phyloP scores from a whole-genome alignment of 2,329 filamentous ascomycete species.

The Neofusicoccum laricinum region DNA sequence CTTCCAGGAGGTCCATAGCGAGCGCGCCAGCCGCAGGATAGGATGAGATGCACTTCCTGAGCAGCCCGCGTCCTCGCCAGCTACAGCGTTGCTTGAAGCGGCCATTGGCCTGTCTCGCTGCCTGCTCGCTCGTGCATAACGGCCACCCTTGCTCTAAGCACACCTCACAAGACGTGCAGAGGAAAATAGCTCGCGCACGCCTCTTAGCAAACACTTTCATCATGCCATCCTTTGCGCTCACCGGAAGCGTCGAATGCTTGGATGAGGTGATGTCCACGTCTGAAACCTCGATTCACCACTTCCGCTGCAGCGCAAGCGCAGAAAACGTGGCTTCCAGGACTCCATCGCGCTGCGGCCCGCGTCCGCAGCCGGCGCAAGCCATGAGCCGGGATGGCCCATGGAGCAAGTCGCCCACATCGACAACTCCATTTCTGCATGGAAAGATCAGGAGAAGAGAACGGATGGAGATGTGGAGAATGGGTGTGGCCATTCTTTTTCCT shows the following conservation, averaged over 20 bases:
- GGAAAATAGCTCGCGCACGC: background rate
- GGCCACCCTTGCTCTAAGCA: background rate
- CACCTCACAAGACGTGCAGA: no score
- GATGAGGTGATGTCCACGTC: background rate
- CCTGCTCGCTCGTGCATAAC: no score
- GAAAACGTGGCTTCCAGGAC: slow-evolving; percentile 1
- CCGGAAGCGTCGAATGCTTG: background rate
- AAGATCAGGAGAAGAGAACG: background rate
- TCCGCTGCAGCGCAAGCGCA: background rate
- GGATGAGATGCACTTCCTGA: no score
- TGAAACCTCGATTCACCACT: slow-evolving; percentile 9
- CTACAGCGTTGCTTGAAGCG: no score
- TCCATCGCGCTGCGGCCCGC: slow-evolving; percentile 12
- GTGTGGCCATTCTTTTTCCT: background rate
- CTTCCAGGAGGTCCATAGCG: no score
- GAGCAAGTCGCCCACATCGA: background rate
- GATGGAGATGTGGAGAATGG: background rate
- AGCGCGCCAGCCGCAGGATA: no score
- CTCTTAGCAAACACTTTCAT: background rate
- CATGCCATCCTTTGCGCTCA: background rate
- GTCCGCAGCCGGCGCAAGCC: slow-evolving; percentile 12
- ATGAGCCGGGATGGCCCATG: slow-evolving; percentile 7
- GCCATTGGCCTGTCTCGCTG: no score
- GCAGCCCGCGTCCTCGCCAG: no score
- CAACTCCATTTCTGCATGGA: background rate